Percentiles rank a stretch among this genome's conserved stretches.
Conservation (phyloP, 2,329 filamentous ascomycete genomes). For the Dactylella cylindrospora region DNA sequence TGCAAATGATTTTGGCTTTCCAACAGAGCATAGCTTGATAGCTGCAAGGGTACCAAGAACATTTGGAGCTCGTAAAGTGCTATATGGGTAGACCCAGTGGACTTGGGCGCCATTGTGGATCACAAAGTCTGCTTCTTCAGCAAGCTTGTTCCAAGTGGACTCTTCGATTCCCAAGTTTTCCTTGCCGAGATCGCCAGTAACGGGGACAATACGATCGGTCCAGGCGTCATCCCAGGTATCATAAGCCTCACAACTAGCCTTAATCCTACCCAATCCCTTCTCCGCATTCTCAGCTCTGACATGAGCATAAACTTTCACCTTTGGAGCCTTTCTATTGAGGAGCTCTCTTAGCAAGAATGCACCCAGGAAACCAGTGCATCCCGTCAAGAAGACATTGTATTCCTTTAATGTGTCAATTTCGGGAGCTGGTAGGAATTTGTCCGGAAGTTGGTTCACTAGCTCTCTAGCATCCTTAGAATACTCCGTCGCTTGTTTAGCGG, state of each 20-base stretch:
- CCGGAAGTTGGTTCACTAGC: slow-evolving; percentile 58
- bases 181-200: slow-evolving; percentile 73
- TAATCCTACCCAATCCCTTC: slow-evolving; percentile 66
- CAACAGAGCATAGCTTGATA: slow-evolving; percentile 72
- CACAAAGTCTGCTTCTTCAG: slow-evolving; percentile 68
- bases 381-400: slow-evolving; percentile 74
- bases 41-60: slow-evolving; percentile 78
- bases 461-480: slow-evolving; percentile 60
- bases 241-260: slow-evolving; percentile 70
- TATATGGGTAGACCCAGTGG: slow-evolving; percentile 80
- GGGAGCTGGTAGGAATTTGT: slow-evolving; percentile 50
- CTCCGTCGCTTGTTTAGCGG: slow-evolving; percentile 50
- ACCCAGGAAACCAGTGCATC: slow-evolving; percentile 86
- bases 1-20: slow-evolving; percentile 74
- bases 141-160: slow-evolving; percentile 65
- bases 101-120: slow-evolving; percentile 81
- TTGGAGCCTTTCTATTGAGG: slow-evolving; percentile 61
- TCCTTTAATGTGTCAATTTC: slow-evolving; percentile 50
- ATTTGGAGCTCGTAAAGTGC: slow-evolving; percentile 70
- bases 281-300: slow-evolving; percentile 68
- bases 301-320: slow-evolving; percentile 69
- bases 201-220: slow-evolving; percentile 64
- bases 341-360: slow-evolving; percentile 76
- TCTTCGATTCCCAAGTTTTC: slow-evolving; percentile 72
- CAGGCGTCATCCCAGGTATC: slow-evolving; percentile 75